A percentile compares a stretch with the other conserved stretches of the same genome.
phyloP scores from a whole-genome alignment of 2,329 filamentous ascomycete genomes.

The Epichloe coenophiala region DNA sequence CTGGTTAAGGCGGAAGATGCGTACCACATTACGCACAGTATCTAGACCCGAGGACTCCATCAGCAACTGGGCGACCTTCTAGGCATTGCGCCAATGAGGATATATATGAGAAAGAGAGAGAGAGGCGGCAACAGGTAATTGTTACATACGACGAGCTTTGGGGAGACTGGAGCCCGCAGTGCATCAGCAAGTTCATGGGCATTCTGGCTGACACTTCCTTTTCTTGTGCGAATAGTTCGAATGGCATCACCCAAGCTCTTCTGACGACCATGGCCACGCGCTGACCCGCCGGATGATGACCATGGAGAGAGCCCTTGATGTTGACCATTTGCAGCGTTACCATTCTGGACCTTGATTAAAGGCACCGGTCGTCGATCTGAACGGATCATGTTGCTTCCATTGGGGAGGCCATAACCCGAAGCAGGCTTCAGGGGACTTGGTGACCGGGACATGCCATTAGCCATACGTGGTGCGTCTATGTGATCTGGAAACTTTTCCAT shows the following conservation, averaged over 20 bases:
- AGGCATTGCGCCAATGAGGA: background rate
- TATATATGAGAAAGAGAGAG: background rate
- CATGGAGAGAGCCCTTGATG: conserved; percentile 7
- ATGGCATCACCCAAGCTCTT: conserved; percentile 88
- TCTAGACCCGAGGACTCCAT: conserved; percentile 33
- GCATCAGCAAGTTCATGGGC: conserved; percentile 88
- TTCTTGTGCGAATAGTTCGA: conserved; percentile 64
- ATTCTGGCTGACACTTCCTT: conserved; percentile 80
- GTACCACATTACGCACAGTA: conserved; percentile 85
- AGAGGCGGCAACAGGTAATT: background rate
- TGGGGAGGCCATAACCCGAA: conserved; percentile 13
- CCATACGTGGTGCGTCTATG: conserved; percentile 27
- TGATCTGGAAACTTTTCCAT: conserved; percentile 48
- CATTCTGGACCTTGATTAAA: background rate
- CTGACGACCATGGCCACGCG: conserved; percentile 51
- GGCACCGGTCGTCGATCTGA: conserved; percentile 8
- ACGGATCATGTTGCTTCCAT: conserved; percentile 14
- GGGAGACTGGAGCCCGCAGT: conserved; percentile 77
- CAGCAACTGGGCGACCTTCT: background rate
- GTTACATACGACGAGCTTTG: conserved; percentile 62
- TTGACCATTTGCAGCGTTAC: background rate
- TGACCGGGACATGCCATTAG: conserved; percentile 14
- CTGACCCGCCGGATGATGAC: conserved; percentile 17
- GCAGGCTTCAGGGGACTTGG: conserved; percentile 15
- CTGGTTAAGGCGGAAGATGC: conserved; percentile 90